These are phyloP conservation scores for Xerocomus amazonicus DNA, from an alignment of 1,284 basidiomycete genomes.

Conservation along the genomic window DNA sequence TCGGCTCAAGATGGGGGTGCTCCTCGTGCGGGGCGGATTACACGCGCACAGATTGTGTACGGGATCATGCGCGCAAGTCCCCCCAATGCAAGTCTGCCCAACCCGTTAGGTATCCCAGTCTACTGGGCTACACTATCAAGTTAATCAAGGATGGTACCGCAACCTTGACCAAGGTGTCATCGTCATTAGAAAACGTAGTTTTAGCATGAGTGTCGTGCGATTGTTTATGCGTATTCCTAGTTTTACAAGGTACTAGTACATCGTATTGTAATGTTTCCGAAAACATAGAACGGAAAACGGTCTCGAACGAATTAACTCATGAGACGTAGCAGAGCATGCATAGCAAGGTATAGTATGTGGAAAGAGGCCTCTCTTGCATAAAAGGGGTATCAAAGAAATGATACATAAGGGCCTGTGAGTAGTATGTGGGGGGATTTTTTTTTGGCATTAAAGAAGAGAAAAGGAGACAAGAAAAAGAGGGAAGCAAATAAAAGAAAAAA, in stretches of 20 bases:
- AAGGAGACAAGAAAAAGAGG: not conserved
- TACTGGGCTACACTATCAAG: conserved; percentile 10
- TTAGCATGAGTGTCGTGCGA: not conserved
- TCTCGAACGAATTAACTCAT: not conserved
- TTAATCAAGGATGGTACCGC: conserved; percentile 11
- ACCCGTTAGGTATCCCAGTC: conserved; percentile 18
- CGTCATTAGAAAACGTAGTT: conserved; percentile 2
- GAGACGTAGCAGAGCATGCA: conserved; percentile 7
- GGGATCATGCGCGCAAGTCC: conserved; percentile 5
- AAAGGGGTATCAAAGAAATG: conserved; percentile 8
- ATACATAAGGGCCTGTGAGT: conserved; percentile 1
- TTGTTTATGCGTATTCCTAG: conserved; percentile 9
- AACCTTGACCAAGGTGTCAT: conserved; percentile 21
- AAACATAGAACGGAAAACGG: not conserved
- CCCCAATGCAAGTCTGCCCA: conserved; percentile 7
- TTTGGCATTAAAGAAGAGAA: not conserved
- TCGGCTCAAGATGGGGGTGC: conserved; percentile 18
- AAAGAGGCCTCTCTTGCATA: conserved; percentile 3
- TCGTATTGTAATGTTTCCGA: conserved; percentile 12
- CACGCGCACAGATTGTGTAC: conserved; percentile 20
- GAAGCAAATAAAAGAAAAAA: not conserved
- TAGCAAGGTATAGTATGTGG: not conserved
- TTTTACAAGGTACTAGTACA: conserved; percentile 21
- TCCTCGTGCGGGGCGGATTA: conserved; percentile 15
- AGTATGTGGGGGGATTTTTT: not conserved